Base-by-base conservation (phyloP, 2,329 filamentous ascomycete species). In the Allantophomopsis lycopodina region DNA sequence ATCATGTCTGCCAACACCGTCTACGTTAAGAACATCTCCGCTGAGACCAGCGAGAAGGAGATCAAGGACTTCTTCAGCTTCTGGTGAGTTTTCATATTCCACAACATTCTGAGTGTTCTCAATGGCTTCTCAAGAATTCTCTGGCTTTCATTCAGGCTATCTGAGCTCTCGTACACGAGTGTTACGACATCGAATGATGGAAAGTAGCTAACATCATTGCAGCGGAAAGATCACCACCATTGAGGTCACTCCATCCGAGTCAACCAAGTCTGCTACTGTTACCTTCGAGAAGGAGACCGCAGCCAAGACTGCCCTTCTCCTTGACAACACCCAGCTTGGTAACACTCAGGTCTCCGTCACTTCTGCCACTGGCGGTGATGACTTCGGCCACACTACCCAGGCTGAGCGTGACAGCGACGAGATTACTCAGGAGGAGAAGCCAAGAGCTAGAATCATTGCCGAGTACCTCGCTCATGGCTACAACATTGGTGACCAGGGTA, bases 381-480 rank as follows among this genome's bases (percentile, higher is more conserved):
- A 72, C 36, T 76, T 82, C 48, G 64, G 67, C 40, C 64, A 73
- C 36, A 66, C 69, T 44, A 68, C 66, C 44, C 65, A 69, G 43
- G 61, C 66, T 32, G 70, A 71, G 49, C 68, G 67, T 44, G 69
- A 75, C 56, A 64, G 63, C 38, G 70, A 86, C 52, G 76, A 87
- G 51, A 79, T 96, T 52, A 77, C 80, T 12, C 91, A 98, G 59
- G 91, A 98, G 63, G 87, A 96, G 69, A 98, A 98, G 73, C 91
- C 91, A 13, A 83, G 88, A 53, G 77, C 83, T 32, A 85, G 91
- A 53, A 94, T 98, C 60, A 63, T 95, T 38, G 91, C 91, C 48
- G 91, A 98, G 66, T 95, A 96, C 62, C 81, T 98, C 28, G 88
- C 91, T 10, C 86, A 95, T 54, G 91, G 91, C 50, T 98, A 98